Conservation (phyloP, 75 land plant species). For the Azolla pinnata region DNA sequence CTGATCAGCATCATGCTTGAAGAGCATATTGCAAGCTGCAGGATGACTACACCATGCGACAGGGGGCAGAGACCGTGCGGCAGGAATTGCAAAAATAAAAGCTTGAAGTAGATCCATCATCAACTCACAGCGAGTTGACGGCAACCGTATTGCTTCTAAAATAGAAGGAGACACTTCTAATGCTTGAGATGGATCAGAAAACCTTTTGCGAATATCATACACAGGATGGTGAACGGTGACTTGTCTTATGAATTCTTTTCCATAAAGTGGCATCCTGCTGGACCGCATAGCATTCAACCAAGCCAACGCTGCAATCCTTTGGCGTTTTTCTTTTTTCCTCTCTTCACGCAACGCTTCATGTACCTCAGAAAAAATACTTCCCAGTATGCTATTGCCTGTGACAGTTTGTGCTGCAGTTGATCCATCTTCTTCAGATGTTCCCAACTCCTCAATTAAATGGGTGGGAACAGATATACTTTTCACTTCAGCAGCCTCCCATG, state of each 20-base stretch:
- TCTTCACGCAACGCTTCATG: constrained; percentile 53
- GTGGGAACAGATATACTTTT: constrained; percentile 42
- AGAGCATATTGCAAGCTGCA: constrained; percentile 22
- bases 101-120: constrained; percentile 52
- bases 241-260: constrained; percentile 40
- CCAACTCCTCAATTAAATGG: constrained; percentile 40
- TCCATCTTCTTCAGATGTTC: constrained; percentile 24
- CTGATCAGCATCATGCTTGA: constrained; percentile 29
- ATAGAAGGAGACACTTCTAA: constrained; percentile 47
- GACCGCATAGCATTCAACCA: constrained; percentile 81
- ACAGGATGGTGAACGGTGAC: constrained; percentile 67
- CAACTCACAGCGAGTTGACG: constrained; percentile 53
- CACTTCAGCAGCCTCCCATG: constrained; percentile 72
- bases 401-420: constrained; percentile 10
- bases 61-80: constrained; percentile 79
- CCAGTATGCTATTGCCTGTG: constrained; percentile 12
- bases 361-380: constrained; percentile 74
- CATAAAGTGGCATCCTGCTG: constrained; percentile 59
- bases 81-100: constrained; percentile 96
- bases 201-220: constrained; percentile 45
- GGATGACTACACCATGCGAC: constrained; percentile 72
- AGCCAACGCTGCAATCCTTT: constrained; percentile 45
- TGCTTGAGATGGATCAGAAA: constrained; percentile 34
- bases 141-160: constrained; percentile 60
- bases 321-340: constrained; percentile 47